Percentiles rank a stretch among this genome's conserved stretches.
These are phyloP conservation scores for Cyberlindnera xishuangbannaensis DNA, from an alignment of 805 yeast species.

Conservation along the genomic window DNA sequence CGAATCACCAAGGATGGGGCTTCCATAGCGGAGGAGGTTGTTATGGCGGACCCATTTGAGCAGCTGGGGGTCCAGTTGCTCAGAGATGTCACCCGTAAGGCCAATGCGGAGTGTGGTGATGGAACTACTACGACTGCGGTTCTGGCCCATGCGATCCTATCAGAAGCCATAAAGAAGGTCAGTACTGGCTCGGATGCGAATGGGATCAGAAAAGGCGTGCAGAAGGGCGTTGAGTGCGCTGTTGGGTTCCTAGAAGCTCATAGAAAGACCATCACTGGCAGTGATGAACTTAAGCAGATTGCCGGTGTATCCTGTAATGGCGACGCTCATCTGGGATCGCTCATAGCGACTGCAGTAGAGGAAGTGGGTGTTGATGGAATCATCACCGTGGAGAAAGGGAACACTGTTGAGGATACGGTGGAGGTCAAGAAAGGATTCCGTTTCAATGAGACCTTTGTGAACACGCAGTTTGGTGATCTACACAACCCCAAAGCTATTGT, in stretches of 20 bases:
- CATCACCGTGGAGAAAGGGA: constrained; percentile 95
- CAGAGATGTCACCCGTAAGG: constrained; percentile 95
- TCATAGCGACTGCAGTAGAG: constrained; percentile 94
- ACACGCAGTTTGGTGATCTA: constrained; percentile 78
- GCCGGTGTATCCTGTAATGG: constrained; percentile 98
- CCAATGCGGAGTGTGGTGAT: constrained; percentile 97
- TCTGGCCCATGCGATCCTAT: constrained; percentile 89
- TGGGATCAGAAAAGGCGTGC: constrained; percentile 96
- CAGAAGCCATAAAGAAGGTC: constrained; percentile 92
- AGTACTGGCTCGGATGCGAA: constrained; percentile 99
- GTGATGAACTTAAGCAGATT: constrained; percentile 95
- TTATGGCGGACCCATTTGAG: constrained; percentile 84
- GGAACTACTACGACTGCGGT: constrained; percentile 98
- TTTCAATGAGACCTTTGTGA: constrained; percentile 95
- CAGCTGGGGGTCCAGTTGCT: constrained; percentile 92
- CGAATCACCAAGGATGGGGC: constrained; percentile 99
- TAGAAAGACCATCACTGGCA: constrained; percentile 89
- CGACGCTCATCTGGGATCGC: constrained; percentile 83
- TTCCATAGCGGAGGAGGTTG: constrained; percentile 85
- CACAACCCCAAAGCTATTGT: constrained; percentile 90
- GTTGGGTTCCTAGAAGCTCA: constrained; percentile 76
- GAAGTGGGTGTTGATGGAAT: constrained; percentile 99
- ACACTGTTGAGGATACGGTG: constrained; percentile 91
- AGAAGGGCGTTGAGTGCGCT: constrained; percentile 93
- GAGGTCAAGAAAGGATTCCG: constrained; percentile 98